Evolutionary conservation across 495 filamentous ascomycete species (phyloP).

Genomic region (Chaetomium tenue): DNA sequence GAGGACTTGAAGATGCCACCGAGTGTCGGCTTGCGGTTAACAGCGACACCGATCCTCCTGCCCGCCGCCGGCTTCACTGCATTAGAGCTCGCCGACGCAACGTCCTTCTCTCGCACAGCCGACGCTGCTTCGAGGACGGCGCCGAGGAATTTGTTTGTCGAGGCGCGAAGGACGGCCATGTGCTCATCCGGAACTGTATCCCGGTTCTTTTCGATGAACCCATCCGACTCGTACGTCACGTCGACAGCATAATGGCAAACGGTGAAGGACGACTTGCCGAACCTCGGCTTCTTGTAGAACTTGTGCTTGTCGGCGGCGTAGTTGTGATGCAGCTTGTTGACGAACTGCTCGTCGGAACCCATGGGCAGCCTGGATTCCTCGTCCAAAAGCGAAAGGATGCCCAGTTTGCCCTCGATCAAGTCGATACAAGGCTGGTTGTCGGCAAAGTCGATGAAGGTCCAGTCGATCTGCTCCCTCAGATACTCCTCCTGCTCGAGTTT

Average conservation of each 20-base stretch:
- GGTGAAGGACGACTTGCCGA: constrained; percentile 96
- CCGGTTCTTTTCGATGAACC: constrained; percentile 99
- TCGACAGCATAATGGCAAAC: constrained; percentile 99
- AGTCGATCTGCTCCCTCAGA: constrained; percentile 93
- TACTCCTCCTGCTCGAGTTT: constrained; percentile 99
- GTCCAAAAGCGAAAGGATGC: constrained; percentile 87
- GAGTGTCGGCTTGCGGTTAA: constrained; percentile 93
- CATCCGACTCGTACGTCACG: constrained; percentile 99
- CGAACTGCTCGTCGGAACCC: constrained; percentile 96
- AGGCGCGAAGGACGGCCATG: constrained; percentile 82
- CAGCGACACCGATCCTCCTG: constrained; percentile 82
- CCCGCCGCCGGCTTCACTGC: constrained; percentile 69
- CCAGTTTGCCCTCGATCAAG: constrained; percentile 94
- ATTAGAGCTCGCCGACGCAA: constrained; percentile 62
- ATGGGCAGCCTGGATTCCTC: constrained; percentile 96
- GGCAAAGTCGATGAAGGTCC: constrained; percentile 99
- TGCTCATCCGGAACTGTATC: constrained; percentile 99
- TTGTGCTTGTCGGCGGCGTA: constrained; percentile 89
- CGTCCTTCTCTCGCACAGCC: constrained; percentile 84
- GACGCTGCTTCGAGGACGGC: constrained; percentile 84
- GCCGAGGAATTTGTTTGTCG: constrained; percentile 80
- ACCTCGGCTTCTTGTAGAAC: constrained; percentile 97
- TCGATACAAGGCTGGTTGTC: constrained; percentile 99
- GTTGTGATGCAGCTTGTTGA: constrained; percentile 94
- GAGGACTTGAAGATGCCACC: constrained; percentile 99